phyloP scores from a whole-genome alignment of 1,284 basidiomycete genomes.

The Rhodotorula sp. region DNA sequence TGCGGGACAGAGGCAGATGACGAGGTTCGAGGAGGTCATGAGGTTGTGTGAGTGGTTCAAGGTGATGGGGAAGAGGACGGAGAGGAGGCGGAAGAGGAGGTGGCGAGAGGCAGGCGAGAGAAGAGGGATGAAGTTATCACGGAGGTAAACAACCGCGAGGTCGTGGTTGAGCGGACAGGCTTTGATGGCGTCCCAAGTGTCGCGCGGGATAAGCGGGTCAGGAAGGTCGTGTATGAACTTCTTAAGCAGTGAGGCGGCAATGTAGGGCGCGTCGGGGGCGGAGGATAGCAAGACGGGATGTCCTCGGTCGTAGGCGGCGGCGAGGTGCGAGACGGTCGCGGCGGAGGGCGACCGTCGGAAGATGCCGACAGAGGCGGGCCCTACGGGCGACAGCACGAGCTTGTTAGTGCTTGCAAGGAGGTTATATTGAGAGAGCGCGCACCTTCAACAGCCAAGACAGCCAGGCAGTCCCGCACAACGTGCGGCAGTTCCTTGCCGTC shows the following conservation, averaged over 20 bases:
- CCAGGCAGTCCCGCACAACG: slow-evolving; percentile 31
- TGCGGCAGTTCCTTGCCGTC: slow-evolving; percentile 7
- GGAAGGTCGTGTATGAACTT: slow-evolving; percentile 29
- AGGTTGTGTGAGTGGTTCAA: slow-evolving; percentile 15
- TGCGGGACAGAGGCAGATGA: slow-evolving; percentile 35
- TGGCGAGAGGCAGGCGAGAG: background rate
- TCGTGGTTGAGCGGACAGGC: slow-evolving; percentile 18
- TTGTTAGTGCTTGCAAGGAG: background rate
- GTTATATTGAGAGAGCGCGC: background rate
- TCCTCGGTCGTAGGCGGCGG: slow-evolving; percentile 33
- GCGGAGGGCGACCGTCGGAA: slow-evolving; percentile 41
- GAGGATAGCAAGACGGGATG: slow-evolving; percentile 33
- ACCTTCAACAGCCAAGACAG: slow-evolving; percentile 19
- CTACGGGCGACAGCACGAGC: background rate
- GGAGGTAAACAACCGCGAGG: slow-evolving; percentile 16
- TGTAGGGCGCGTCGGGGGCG: slow-evolving; percentile 34
- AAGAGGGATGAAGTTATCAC: slow-evolving; percentile 15
- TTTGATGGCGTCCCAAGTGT: background rate
- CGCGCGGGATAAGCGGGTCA: slow-evolving; percentile 21
- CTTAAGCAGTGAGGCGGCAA: slow-evolving; percentile 41
- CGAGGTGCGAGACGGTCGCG: slow-evolving; percentile 23
- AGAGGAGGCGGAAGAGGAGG: slow-evolving; percentile 24
- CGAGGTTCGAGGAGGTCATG: slow-evolving; percentile 41
- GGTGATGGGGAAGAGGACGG: slow-evolving; percentile 20
- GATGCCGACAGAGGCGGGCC: slow-evolving; percentile 33